A percentile compares a stretch with the other conserved stretches of the same genome.
Conservation (phyloP, 1,284 basidiomycete genomes). For the Crepidotus sp. region DNA sequence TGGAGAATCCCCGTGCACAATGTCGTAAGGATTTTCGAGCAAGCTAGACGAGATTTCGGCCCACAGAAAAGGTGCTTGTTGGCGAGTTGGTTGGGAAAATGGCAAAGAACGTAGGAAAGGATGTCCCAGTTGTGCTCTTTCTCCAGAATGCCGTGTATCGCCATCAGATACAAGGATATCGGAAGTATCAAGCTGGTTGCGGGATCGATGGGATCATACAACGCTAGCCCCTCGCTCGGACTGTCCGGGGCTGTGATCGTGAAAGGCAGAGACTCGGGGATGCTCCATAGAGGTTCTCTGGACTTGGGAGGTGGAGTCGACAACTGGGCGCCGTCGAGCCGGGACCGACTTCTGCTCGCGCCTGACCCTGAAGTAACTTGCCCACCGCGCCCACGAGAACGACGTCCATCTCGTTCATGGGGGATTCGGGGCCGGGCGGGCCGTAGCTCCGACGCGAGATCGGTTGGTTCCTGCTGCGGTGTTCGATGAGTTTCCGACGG, state of each 20-base stretch:
- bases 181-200: constrained; percentile 54
- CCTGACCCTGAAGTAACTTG: constrained; percentile 37
- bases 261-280: constrained; percentile 73
- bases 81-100: constrained; percentile 83
- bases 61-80: constrained; percentile 99
- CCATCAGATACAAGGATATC: constrained; percentile 69
- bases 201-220: constrained; percentile 62
- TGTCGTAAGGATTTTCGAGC: constrained; percentile 58
- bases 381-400: constrained; percentile 48
- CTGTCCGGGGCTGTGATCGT: constrained; percentile 54
- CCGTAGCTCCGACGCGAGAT: constrained; percentile 30
- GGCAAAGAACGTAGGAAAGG: constrained; percentile 85
- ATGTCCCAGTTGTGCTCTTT: constrained; percentile 89
- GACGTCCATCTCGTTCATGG: constrained; percentile 46
- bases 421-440: constrained; percentile 41
- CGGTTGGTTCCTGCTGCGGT: constrained; percentile 10
- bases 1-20: constrained; percentile 65
- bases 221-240: constrained; percentile 65
- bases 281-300: constrained; percentile 61
- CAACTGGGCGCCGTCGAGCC: constrained; percentile 29
- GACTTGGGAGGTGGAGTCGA: constrained; percentile 28
- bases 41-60: constrained; percentile 59
- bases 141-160: constrained; percentile 63
- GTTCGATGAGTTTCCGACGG: constrained; percentile 11
- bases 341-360: constrained; percentile 66